A percentile compares a stretch with the other conserved stretches of the same genome.
These are phyloP conservation scores for Sporisorium exsertum DNA, from an alignment of 1,284 basidiomycete genomes.

Conservation along the genomic window DNA sequence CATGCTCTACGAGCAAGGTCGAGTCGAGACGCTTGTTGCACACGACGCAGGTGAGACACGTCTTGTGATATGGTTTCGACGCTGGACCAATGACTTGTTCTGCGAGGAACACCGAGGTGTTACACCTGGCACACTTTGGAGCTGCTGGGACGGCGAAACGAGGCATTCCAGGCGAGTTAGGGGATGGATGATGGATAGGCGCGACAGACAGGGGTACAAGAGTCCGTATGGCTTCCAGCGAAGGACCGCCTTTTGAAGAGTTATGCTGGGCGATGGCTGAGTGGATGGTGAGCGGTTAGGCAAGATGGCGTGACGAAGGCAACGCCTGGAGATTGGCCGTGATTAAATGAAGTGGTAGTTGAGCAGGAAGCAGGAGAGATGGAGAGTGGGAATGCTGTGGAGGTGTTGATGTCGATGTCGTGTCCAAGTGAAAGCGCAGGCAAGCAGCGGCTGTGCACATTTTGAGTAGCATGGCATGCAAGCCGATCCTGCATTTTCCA, in stretches of 20 bases:
- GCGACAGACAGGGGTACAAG: too few relatives aligned
- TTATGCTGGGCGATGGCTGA: not conserved
- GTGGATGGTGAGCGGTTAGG: too few relatives aligned
- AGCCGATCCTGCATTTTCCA: conserved; percentile 1
- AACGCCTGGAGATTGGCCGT: not conserved
- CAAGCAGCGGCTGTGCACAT: conserved; percentile 15
- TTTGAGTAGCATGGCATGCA: conserved; percentile 1
- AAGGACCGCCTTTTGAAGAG: not conserved
- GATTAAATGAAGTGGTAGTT: not conserved
- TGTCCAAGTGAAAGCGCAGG: not conserved
- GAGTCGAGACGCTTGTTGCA: conserved; percentile 67
- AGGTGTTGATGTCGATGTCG: conserved; percentile 35
- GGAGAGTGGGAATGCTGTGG: conserved; percentile 1
- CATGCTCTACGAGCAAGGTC: conserved; percentile 66
- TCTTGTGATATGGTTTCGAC: conserved; percentile 65
- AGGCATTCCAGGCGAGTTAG: conserved; percentile 32
- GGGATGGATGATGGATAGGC: not conserved
- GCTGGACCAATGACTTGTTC: conserved; percentile 68
- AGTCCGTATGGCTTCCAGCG: too few relatives aligned
- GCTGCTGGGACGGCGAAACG: conserved; percentile 56
- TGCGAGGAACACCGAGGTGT: conserved; percentile 64
- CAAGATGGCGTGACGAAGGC: too few relatives aligned
- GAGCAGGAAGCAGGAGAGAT: not conserved
- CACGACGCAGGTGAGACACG: conserved; percentile 65
- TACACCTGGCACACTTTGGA: conserved; percentile 66